phyloP scores from a whole-genome alignment of 768 basidiomycete genomes.

The Suillus luteus region DNA sequence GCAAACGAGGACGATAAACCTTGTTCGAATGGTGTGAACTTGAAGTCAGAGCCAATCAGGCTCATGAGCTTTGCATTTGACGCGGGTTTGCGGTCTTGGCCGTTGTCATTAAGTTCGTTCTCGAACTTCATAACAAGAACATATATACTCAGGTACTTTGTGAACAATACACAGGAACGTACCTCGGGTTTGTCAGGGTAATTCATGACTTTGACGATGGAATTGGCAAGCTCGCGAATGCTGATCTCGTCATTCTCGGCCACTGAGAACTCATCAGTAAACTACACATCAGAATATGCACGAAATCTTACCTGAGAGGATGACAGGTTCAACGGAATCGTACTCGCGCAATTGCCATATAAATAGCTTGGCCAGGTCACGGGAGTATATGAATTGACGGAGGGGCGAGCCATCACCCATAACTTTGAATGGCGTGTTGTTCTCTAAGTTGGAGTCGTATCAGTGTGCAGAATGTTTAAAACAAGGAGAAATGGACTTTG shows the following conservation, averaged over 20 bases:
- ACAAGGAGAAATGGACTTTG: conserved; percentile 55
- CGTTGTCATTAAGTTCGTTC: conserved; percentile 65
- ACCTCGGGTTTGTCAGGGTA: conserved; percentile 80
- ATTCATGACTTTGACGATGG: conserved; percentile 83
- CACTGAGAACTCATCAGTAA: conserved; percentile 45
- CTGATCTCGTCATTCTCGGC: conserved; percentile 94
- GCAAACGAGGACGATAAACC: conserved; percentile 45
- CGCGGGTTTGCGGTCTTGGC: conserved; percentile 95
- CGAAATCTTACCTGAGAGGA: conserved; percentile 69
- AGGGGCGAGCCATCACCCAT: conserved; percentile 89
- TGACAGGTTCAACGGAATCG: conserved; percentile 89
- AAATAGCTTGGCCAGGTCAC: conserved; percentile 92
- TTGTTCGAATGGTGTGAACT: conserved; percentile 89
- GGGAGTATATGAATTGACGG: conserved; percentile 98
- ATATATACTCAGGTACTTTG: background rate
- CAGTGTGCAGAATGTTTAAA: background rate
- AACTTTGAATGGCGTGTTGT: conserved; percentile 80
- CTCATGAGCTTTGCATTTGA: conserved; percentile 84
- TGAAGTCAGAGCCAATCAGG: conserved; percentile 71
- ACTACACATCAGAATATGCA: conserved; percentile 1
- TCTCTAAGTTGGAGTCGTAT: conserved; percentile 52
- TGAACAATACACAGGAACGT: conserved; percentile 1
- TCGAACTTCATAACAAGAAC: conserved; percentile 64
- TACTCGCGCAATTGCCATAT: conserved; percentile 93
- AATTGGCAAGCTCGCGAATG: conserved; percentile 87